Base-by-base conservation (phyloP, 129 eudicot species). In the Cynara cardunculus region DNA sequence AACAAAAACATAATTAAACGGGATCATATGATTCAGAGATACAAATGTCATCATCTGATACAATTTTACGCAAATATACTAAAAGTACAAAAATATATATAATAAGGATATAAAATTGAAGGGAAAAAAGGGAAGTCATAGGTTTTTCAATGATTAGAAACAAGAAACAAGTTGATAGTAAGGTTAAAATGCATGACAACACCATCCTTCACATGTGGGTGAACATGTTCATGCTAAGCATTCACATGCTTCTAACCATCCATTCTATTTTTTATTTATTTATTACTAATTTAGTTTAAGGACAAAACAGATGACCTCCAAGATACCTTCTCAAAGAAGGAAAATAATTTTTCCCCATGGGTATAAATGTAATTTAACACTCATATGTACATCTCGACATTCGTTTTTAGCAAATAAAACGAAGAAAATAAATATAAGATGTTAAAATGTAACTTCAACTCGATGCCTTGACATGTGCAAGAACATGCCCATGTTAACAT, bases 191-290 rank as follows among this genome's bases (percentile, higher is more conserved):
- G 74, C 44, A 78, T 78, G 74, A 37, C 18, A 26, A 24, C 41
- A 71, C 61, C 78, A 75, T 73, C 80, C 71, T 80, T 80, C 78
- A 71, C 88, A 76, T 85, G 87, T 80, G 85, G 62, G 39, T 61
- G 81, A 74, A 80, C 85, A 80, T 80, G 87, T 59, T 59, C 53
- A 75, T 44, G 82, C 72, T 71, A 69, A 18, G 62, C 61, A 70
- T 39, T 66, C 87, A 85, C 82, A 80, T 85, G 88, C 75, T 41
- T 28, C 67, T 71, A 80, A 80, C 85, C 19, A 75, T 30, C 74
- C 56, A 8, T 27, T 59, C 32, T 19, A 21, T 61, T 35, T 80
- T 56, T 72, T 19, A 21, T 61, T 35, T 80, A 37, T 72, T 4
- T n/a, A 41, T n/a, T 56, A 5, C 72, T 73, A 71, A 22, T 14